Conservation (phyloP, 352 stramenopile genomes). For the Phytophthora palmivora region DNA sequence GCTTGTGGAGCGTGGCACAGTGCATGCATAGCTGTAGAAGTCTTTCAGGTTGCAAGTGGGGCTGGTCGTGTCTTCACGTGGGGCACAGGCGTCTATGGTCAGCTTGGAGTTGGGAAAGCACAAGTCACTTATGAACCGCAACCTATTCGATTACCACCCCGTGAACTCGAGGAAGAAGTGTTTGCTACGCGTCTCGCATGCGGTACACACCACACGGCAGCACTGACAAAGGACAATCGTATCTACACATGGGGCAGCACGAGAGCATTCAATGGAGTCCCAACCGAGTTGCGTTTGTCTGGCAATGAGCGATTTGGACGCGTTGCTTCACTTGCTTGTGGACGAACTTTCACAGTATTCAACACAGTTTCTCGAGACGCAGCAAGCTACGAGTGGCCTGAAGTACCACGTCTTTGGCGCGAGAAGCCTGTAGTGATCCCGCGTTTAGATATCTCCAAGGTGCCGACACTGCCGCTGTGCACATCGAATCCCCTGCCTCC, state of each 20-base stretch:
- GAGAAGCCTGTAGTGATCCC: constrained; percentile 55
- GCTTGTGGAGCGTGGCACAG: constrained; percentile 82
- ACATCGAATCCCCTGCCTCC: constrained; percentile 45
- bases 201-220: constrained; percentile 72
- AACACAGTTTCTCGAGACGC: constrained; percentile 63
- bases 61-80: constrained; percentile 66
- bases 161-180: constrained; percentile 49
- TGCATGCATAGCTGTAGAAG: constrained; percentile 55
- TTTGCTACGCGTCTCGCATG: constrained; percentile 54
- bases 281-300: constrained; percentile 42
- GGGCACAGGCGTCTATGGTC: constrained; percentile 78
- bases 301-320: constrained; percentile 46
- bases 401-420: constrained; percentile 60
- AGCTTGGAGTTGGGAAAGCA: constrained; percentile 56
- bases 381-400: constrained; percentile 62
- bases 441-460: constrained; percentile 48
- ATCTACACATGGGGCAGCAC: constrained; percentile 79
- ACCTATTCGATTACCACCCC: constrained; percentile 36
- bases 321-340: constrained; percentile 71
- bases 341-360: constrained; percentile 77
- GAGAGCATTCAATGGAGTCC: constrained; percentile 49
- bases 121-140: constrained; percentile 59
- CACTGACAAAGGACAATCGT: constrained; percentile 53
- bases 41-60: background rate
- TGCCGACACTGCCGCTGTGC: constrained; percentile 47